phyloP scores from a whole-genome alignment of 164 flowering plant genomes.

The Piper longum region DNA sequence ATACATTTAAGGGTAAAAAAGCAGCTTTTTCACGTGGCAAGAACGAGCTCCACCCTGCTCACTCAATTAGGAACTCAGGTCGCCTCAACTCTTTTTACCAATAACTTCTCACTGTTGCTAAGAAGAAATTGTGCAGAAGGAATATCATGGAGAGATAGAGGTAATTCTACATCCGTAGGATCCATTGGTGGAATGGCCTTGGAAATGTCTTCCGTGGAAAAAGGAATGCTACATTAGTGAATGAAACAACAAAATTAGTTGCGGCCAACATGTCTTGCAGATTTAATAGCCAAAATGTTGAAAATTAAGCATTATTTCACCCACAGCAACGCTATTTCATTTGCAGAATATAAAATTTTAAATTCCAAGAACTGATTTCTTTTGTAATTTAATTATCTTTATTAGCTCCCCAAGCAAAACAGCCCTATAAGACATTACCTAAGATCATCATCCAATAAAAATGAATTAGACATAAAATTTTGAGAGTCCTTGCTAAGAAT shows the following conservation, averaged over 20 bases:
- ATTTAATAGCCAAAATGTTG: neutral
- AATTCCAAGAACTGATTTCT: neutral
- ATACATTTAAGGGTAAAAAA: neutral
- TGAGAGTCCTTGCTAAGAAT: conserved; percentile 66
- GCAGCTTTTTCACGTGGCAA: neutral
- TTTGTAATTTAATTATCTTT: neutral
- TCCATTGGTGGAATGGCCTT: conserved; percentile 69
- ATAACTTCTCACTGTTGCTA: conserved; percentile 5
- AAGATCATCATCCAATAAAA: conserved; percentile 91
- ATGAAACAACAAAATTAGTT: neutral
- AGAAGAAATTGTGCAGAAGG: conserved; percentile 49
- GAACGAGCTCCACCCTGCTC: neutral
- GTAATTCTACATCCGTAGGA: conserved; percentile 52
- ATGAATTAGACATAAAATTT: conserved; percentile 76
- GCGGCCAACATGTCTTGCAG: neutral
- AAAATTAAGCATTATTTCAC: neutral
- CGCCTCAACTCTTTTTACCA: neutral
- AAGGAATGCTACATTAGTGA: conserved; percentile 64
- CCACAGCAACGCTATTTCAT: neutral
- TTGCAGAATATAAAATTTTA: neutral
- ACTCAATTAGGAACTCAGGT: neutral
- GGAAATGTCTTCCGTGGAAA: conserved; percentile 89
- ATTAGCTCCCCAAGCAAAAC: too few species aligned
- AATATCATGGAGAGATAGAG: conserved; percentile 37
- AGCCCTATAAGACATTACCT: conserved; percentile 28